Evolutionary conservation across 257 asterid genomes (phyloP).

Genomic region (Fraxinus pennsylvanica): DNA sequence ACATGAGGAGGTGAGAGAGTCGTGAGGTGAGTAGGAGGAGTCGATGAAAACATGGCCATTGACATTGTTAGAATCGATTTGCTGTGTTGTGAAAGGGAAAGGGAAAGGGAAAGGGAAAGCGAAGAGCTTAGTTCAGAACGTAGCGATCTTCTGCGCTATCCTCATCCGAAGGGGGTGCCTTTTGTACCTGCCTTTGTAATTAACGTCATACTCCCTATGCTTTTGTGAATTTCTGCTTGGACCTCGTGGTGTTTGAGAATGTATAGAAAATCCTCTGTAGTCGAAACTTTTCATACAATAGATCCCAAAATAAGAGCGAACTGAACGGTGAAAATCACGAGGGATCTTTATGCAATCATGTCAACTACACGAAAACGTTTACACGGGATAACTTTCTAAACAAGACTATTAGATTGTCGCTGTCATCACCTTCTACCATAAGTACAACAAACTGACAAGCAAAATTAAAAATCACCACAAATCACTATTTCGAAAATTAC

Average conservation of each 20-base stretch:
- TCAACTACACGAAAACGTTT: too few relatives aligned
- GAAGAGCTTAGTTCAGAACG: background rate
- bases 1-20: slow-evolving; percentile 33
- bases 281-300: background rate
- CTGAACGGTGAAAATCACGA: too few relatives aligned
- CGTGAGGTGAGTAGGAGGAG: slow-evolving; percentile 47
- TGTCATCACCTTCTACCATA: too few relatives aligned
- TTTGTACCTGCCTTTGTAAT: background rate
- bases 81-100: background rate
- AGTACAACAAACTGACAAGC: too few relatives aligned
- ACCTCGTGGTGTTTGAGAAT: background rate
- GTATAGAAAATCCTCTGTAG: background rate
- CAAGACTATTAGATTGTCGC: too few relatives aligned
- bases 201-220: background rate
- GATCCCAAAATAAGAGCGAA: too few relatives aligned
- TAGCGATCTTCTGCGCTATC: background rate
- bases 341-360: too few relatives aligned
- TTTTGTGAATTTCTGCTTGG: background rate
- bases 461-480: too few relatives aligned
- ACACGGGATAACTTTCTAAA: too few relatives aligned
- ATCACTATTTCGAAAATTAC: too few relatives aligned
- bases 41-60: slow-evolving; percentile 59
- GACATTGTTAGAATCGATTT: slow-evolving; percentile 33
- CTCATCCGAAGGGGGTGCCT: background rate
- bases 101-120: background rate